These are phyloP conservation scores for Pseudocercospora ulei DNA, from an alignment of 2,329 filamentous ascomycete genomes.

Conservation along the genomic window DNA sequence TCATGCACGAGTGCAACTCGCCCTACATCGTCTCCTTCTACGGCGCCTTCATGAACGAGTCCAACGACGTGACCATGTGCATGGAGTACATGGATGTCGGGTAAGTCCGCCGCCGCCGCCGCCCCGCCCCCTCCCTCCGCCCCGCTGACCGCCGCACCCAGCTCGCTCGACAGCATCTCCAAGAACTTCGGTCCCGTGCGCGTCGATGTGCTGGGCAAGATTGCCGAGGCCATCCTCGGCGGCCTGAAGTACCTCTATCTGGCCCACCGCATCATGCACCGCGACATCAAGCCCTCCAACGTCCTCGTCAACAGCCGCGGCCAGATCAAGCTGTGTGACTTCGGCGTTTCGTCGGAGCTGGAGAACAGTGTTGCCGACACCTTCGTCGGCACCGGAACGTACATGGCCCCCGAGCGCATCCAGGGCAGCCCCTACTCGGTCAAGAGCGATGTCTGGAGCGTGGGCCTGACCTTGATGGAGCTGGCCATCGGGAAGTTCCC, in stretches of 20 bases:
- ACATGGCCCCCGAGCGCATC: constrained; percentile 98
- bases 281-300: constrained; percentile 97
- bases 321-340: constrained; percentile 94
- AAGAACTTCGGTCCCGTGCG: constrained; percentile 90
- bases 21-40: constrained; percentile 97
- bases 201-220: constrained; percentile 94
- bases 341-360: constrained; percentile 94
- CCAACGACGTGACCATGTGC: constrained; percentile 97
- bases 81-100: constrained; percentile 99
- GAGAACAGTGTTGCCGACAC: constrained; percentile 98
- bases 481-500: constrained; percentile 95
- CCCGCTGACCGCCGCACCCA: constrained; percentile 36
- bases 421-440: constrained; percentile 95
- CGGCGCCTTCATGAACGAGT: constrained; percentile 90
- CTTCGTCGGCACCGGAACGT: constrained; percentile 95
- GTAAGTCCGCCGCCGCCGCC: constrained; percentile 56
- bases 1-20: constrained; percentile 96
- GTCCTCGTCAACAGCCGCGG: constrained; percentile 91
- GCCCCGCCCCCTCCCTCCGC: background rate
- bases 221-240: constrained; percentile 87
- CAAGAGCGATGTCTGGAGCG: constrained; percentile 98
- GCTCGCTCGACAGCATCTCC: constrained; percentile 85
- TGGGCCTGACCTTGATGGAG: constrained; percentile 91
- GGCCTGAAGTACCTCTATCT: constrained; percentile 92
- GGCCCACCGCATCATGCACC: constrained; percentile 95